Base-by-base conservation (phyloP, 2,329 filamentous ascomycete species). In the Stromatinia cepivora region DNA sequence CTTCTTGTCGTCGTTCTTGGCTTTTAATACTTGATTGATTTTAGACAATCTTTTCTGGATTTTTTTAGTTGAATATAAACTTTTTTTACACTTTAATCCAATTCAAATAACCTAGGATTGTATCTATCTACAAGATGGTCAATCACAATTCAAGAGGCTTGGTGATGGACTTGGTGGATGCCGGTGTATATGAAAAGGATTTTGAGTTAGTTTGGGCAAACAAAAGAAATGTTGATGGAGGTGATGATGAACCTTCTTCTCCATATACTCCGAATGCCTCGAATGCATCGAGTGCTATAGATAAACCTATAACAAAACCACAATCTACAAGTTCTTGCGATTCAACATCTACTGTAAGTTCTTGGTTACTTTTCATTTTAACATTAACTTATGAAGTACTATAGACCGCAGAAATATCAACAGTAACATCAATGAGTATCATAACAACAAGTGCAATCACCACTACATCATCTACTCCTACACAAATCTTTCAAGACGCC, bases 181-280 rank as follows among this genome's bases (percentile, higher is more conserved):
- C 39, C n/a, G 57, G 57, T 61, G 57, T 61, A 46, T 61, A 61
- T 61, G 25, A 61, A 34, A 42, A 61, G 42, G 58, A 48, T 34
- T 61, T 22, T 61, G 57, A 61, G 57, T 61, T 61, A 20, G 58
- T 61, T 34, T 61, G 58, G 58, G 58, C 58, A 48, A 61, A 61
- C 6, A 61, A 61, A 31, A 61, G 58, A 48, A 25, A 48, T 61
- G 42, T 48, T 15, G 28, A 48, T 48, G 42, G 25, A 48, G 42
- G 46, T n/a, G 58, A 61, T 15, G 11, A n/a, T 31, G 25, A 61
- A 61, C 42, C 42, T 61, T 61, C 28, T 48, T 8, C 28, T 20
- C 17, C 45, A n/a, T 25, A 31, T 34, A 42, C 58, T 39, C 39
- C 57, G 9, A 25, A 20, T 20, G 17, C 36, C 7, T 25, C 58